phyloP scores from a whole-genome alignment of 768 basidiomycete species.

The Tubosaeta sp. region DNA sequence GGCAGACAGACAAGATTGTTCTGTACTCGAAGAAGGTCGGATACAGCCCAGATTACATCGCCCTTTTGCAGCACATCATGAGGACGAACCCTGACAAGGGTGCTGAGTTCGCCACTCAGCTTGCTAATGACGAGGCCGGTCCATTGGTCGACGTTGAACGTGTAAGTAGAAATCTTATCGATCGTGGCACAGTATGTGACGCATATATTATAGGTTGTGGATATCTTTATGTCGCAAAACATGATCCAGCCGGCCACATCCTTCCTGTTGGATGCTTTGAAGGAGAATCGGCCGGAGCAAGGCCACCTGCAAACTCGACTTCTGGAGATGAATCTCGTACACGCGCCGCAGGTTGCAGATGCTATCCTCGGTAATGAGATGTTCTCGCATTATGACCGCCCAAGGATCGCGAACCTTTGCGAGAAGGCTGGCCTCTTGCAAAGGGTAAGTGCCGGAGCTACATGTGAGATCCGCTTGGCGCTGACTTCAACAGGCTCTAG shows the following conservation, averaged over 20 bases:
- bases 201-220: slow-evolving; percentile 64
- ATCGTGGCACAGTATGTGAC: background rate
- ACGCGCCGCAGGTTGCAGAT: slow-evolving; percentile 98
- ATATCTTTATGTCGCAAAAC: slow-evolving; percentile 99
- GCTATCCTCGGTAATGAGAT: slow-evolving; percentile 99
- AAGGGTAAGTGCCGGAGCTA: slow-evolving; percentile 51
- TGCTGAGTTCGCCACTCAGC: slow-evolving; percentile 93
- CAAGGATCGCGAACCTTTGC: slow-evolving; percentile 94
- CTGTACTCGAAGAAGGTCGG: slow-evolving; percentile 97
- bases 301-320: slow-evolving; percentile 93
- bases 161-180: slow-evolving; percentile 37
- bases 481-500: slow-evolving; percentile 70
- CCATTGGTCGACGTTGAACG: slow-evolving; percentile 92
- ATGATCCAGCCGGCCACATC: slow-evolving; percentile 99
- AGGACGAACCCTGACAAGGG: slow-evolving; percentile 96
- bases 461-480: background rate
- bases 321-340: slow-evolving; percentile 95
- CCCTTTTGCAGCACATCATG: slow-evolving; percentile 93
- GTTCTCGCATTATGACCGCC: slow-evolving; percentile 95
- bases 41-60: slow-evolving; percentile 88
- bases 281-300: slow-evolving; percentile 98
- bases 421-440: slow-evolving; percentile 97
- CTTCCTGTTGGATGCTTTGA: slow-evolving; percentile 94
- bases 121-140: slow-evolving; percentile 90
- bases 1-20: slow-evolving; percentile 97